Base-by-base conservation (phyloP, 2,329 filamentous ascomycete species). In the Hymenoscyphus albidus region DNA sequence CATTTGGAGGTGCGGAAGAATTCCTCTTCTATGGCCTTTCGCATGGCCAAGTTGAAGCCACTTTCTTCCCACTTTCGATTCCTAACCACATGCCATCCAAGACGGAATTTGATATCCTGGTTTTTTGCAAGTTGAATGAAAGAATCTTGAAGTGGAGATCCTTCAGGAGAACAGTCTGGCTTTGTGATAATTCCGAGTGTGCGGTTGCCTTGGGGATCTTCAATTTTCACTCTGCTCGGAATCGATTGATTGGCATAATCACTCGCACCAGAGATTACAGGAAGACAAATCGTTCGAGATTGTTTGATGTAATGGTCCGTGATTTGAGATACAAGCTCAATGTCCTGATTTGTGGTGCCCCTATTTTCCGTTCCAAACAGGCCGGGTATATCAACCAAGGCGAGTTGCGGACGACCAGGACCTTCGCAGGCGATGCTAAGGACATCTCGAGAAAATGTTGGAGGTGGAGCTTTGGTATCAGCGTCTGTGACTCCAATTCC, bases 61-160 rank as follows among this genome's bases (percentile, higher is more conserved):
- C 75, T 59, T 64, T 78, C 68, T 67, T 83, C 69, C 67, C 75
- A 77, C 63, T 77, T 70, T 42, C 80, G 65, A 69, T 83, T 83
- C 61, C 76, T 78, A 9, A 83, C 67, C 0, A 78, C 77, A 70
- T 83, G 81, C 81, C 81, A 83, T 2, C 82, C 81, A 0, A 83
- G 74, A 38, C 76, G 74, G 44, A 82, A 75, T 16, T 69, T 67
- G 0, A 77, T 70, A 61, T 79, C 76, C 55, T 81, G 72, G 51
- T 82, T 81, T 35, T 71, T 70, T 1, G 78, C 73, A 13, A 80
- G 74, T 1, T 74, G 61, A 2, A 79, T 66, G 59, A 76, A 80
- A 0, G 62, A 67, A 0, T 65, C 64, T 64, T 81, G 22, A 22
- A 22, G 22, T 22, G 22, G 22, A 22, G 22, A 22, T 22, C 22